phyloP scores from a whole-genome alignment of 1,284 basidiomycete species.

The Cutaneotrichosporon sp. region DNA sequence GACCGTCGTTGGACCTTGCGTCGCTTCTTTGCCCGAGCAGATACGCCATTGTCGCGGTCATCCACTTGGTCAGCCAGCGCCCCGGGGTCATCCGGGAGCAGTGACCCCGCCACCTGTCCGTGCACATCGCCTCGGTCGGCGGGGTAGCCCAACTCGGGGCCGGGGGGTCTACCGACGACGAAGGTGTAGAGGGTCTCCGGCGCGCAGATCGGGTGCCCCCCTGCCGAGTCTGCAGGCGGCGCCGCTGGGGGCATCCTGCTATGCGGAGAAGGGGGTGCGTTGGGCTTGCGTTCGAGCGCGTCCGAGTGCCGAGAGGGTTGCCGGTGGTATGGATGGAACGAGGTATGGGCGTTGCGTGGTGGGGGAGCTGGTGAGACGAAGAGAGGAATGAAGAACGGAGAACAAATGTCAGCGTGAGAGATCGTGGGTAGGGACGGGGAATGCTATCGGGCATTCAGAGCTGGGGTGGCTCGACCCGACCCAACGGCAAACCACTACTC shows the following conservation, averaged over 20 bases:
- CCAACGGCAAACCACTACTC: not conserved
- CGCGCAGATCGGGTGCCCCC: constrained; percentile 5
- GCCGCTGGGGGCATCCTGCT: constrained; percentile 14
- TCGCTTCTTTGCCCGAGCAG: constrained; percentile 26
- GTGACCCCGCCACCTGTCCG: constrained; percentile 8
- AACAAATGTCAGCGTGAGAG: constrained; percentile 7
- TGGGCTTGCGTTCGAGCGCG: not conserved
- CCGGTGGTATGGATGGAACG: not conserved
- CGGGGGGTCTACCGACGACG: constrained; percentile 21
- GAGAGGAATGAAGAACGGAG: constrained; percentile 6
- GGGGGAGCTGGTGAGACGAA: not conserved
- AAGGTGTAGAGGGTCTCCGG: constrained; percentile 24
- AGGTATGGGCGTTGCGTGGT: not conserved
- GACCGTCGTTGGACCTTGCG: constrained; percentile 23
- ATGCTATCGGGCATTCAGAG: not conserved
- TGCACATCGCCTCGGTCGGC: constrained; percentile 16
- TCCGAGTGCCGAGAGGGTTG: not conserved
- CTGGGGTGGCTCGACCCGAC: not conserved
- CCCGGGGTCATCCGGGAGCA: not conserved
- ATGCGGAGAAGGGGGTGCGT: not conserved
- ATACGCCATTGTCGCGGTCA: constrained; percentile 13
- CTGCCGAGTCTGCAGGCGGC: constrained; percentile 4
- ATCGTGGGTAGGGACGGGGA: constrained; percentile 6
- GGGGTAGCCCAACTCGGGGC: constrained; percentile 20
- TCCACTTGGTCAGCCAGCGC: constrained; percentile 12